Evolutionary conservation across 1,284 basidiomycete genomes (phyloP).

Genomic region (Lentinula novae-zelandiae): DNA sequence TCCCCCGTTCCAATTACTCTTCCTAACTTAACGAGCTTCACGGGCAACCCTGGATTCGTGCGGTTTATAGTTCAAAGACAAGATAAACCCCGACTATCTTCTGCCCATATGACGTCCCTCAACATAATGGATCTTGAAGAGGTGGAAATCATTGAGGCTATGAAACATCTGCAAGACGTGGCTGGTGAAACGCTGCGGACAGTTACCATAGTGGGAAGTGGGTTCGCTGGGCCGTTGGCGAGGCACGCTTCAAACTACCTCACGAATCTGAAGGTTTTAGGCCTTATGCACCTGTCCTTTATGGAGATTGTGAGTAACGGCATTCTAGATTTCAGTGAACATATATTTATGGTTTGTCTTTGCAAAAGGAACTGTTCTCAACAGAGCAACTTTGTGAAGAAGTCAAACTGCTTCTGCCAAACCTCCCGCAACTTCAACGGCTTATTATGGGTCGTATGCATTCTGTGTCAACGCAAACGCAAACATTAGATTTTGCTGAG

Average conservation of each 20-base stretch:
- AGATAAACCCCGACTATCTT: neutral
- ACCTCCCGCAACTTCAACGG: neutral
- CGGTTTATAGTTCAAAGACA: neutral
- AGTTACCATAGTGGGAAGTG: neutral
- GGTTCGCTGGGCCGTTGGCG: neutral
- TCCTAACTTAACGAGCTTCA: neutral
- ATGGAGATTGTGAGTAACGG: too few species aligned
- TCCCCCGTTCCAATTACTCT: neutral
- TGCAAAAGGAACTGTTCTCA: neutral
- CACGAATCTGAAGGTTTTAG: neutral
- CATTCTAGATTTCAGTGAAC: too few species aligned
- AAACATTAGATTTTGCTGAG: neutral
- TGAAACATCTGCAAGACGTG: neutral
- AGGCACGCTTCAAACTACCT: neutral
- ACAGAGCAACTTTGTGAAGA: neutral
- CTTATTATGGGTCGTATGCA: neutral
- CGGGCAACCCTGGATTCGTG: neutral
- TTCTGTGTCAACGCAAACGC: neutral
- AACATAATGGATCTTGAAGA: neutral
- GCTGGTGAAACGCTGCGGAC: neutral
- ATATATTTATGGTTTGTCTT: too few species aligned
- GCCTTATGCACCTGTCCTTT: neutral
- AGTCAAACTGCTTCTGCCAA: neutral
- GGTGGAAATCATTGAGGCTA: neutral
- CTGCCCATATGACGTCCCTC: neutral